phyloP scores from a whole-genome alignment of 1,139 yeast species.

The Saccharomycopsis hybrid region DNA sequence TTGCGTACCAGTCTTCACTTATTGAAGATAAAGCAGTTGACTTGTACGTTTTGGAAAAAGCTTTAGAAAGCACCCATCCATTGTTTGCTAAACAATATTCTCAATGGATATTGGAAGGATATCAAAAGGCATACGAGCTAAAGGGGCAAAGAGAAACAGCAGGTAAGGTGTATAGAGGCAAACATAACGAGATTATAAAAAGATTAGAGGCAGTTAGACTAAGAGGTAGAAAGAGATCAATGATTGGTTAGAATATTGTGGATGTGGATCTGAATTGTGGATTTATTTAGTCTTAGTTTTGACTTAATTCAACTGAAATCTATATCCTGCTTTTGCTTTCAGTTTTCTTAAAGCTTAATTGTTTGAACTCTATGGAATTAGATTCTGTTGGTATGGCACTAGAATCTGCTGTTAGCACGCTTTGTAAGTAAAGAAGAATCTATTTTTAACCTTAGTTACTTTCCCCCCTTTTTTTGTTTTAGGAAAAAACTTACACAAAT shows the following conservation, averaged over 20 bases:
- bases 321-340: too few relatives aligned
- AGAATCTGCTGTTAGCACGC: too few relatives aligned
- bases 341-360: too few relatives aligned
- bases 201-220: conserved; percentile 78
- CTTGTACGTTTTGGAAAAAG: conserved; percentile 87
- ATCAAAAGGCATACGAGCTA: conserved; percentile 37
- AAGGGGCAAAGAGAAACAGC: conserved; percentile 27
- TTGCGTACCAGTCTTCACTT: conserved; percentile 63
- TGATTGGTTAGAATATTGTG: conserved; percentile 55
- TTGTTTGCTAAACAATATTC: conserved; percentile 57
- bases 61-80: conserved; percentile 87
- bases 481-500: too few relatives aligned
- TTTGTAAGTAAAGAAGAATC: too few relatives aligned
- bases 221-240: conserved; percentile 92
- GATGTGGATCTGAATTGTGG: too few relatives aligned
- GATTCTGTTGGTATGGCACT: too few relatives aligned
- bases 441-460: too few relatives aligned
- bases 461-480: too few relatives aligned
- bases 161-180: conserved; percentile 33
- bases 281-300: too few relatives aligned
- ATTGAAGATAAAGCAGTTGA: conserved; percentile 96
- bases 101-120: conserved; percentile 71
- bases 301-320: too few relatives aligned
- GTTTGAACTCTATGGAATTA: too few relatives aligned
- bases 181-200: conserved; percentile 48